A percentile compares a stretch with the other conserved stretches of the same genome.
These are phyloP conservation scores for Acanthamoeba lenticulata DNA, from an alignment of 208 protist species.

Conservation along the genomic window DNA sequence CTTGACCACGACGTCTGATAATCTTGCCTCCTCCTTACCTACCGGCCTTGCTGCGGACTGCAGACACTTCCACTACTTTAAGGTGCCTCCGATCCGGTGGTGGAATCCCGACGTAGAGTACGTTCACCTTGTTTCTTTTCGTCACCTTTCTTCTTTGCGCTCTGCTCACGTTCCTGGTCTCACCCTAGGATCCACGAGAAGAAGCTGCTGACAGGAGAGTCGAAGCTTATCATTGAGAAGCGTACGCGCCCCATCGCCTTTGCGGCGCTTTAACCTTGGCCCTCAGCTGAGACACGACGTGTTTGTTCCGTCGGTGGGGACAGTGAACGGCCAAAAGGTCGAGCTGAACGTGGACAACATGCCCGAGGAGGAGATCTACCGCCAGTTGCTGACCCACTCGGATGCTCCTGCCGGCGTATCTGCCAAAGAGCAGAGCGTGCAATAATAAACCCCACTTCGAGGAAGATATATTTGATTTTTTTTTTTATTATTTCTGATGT, in stretches of 20 bases:
- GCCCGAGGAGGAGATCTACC: background rate
- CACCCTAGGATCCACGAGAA: background rate
- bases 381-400: background rate
- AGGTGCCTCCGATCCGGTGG: slow-evolving; percentile 62
- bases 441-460: too few relatives aligned
- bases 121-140: background rate
- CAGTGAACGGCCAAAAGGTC: slow-evolving; percentile 26
- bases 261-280: too few relatives aligned
- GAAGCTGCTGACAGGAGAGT: background rate
- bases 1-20: too few relatives aligned
- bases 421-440: background rate
- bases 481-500: too few relatives aligned
- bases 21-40: too few relatives aligned
- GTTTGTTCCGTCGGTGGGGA: background rate
- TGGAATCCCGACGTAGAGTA: slow-evolving; percentile 57
- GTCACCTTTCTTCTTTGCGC: background rate
- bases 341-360: background rate
- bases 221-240: slow-evolving; percentile 37
- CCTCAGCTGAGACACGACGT: too few relatives aligned
- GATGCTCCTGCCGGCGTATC: background rate
- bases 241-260: background rate
- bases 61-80: slow-evolving; percentile 56
- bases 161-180: background rate
- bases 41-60: too few relatives aligned
- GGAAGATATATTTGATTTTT: too few relatives aligned